Evolutionary conservation across 305 asterid species (phyloP), one percentile per base, ranked within the genome.

Genomic region (Lippia alba): DNA sequence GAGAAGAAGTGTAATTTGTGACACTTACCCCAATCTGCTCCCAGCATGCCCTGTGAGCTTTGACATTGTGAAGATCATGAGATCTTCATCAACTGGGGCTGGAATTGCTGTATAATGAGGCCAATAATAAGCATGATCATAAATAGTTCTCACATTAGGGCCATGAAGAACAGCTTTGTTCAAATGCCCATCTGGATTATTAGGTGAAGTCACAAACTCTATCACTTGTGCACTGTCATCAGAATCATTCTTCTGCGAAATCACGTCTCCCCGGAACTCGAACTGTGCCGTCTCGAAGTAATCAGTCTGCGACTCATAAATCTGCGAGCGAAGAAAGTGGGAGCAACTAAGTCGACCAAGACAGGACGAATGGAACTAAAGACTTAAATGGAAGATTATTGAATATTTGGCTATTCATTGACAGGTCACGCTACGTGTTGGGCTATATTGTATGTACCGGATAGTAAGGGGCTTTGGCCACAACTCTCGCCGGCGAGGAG

Each of bases 1-100:
- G 30, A 3, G 30, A 24, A 24, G 30, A 24, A 24, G 30, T 24
- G 30, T 24, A 3, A 24, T 24, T 24, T 24, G 30, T 24, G 30
- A 24, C 1, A 51, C 56, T 51, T 51, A 66, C 78, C 73, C 73
- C 4, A 87, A 72, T 70, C 87, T 75, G 71, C 81, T 83, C 64
- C 96, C 92, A 19, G 90, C 92, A 75, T 84, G 90, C 51, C 92
- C 95, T 11, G 95, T 86, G 54, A 88, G 82, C 78, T 84, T 88
- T 16, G 91, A 84, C 1, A 86, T 39, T 1, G 91, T 76, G 19
- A 86, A 88, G 16, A 84, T 50, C 90, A 81, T 79, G 44, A 86
- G 39, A 78, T 86, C 95, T 78, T 79, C 88, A 76, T 86, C 80
- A 4, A 79, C 79, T 8, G 88, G 87, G 56, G 83, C 69, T 24